Evolutionary conservation across 1,284 basidiomycete species (phyloP), one percentile per base, ranked within the genome.

Genomic region (Cutaneotrichosporon sp.): DNA sequence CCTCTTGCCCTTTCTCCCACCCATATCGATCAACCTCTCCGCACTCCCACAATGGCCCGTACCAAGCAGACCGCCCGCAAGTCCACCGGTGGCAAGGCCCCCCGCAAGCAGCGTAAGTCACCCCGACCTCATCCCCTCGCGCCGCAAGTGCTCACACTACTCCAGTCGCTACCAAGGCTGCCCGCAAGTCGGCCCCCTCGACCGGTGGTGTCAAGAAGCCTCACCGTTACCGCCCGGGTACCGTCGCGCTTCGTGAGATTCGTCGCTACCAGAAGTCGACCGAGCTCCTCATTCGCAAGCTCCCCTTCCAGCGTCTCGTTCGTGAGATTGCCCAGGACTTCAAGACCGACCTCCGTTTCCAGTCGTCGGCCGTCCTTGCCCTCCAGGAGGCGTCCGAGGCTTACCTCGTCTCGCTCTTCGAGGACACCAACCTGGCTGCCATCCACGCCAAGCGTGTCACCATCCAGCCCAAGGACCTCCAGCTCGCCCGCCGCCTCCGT

Each of bases 371-470:
- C 57, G 87, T 93, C 63, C 85, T 88, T 79, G 90, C 87, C 47
- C 81, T 93, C 51, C 89, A 92, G 77, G 89, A 92, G 78, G 88
- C 89, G 34, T 82, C 87, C 50, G 90, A 93, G 79, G 90, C 89
- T 20, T 92, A 93, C 81, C 87, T 91, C 65, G 89, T 92, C 76
- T 88, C 86, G 20, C 80, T 91, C 64, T 93, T 94, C 74, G 59
- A 60, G 59, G 59, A 60, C 59, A 75, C 88, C 70, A 90, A 90
- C 82, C 83, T 90, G 79, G 88, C 88, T 68, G 90, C 89, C 60
- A 92, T 92, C 77, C 86, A 88, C 78, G 87, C 89, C 64, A 90
- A 90, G 83, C 85, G 88, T 78, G 88, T 91, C 59, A 84, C 82
- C 49, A 84, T 85, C 66, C 84, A 85, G 75, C 83, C 83, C 57